Evolutionary conservation across 257 asterid species (phyloP), one percentile per base, ranked within the genome.

Genomic region (Fraxinus excelsior): DNA sequence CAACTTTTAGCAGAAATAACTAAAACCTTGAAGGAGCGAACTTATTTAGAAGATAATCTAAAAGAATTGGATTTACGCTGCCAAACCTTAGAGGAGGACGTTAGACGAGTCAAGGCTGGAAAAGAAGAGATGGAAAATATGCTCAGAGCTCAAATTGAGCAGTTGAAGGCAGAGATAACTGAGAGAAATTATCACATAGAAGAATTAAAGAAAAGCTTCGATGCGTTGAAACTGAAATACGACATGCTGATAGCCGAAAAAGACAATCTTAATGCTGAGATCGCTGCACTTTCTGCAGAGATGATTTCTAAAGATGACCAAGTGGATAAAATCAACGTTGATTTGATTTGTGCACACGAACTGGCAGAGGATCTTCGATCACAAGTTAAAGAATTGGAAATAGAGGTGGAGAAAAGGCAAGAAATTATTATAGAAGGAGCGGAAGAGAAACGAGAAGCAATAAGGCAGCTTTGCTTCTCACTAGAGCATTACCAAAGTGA

Each of bases 401-500:
- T 2, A 10, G 92, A 90, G 10, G 82, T 91, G 13, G 82, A 88
- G 76, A 85, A 79, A 74, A 89, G 90, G 72, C 79, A 80, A 34
- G 94, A 90, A 70, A 62, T 35, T 3, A 89, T 92, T 11, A 37
- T 76, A 53, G 91, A 92, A 87, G 94, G 94, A 35, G 97, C 91
- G 0, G 96, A 94, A 86, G 97, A 85, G 82, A 94, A 94, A 82
- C 83, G 97, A 13, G 96, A 94, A 71, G 98, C 96, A 5, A 94
- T 94, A 74, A 91, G 97, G 80, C 97, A 94, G 76, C 92, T 94
- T 7, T 91, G 95, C 80, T 71, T 91, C 83, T 92, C 97, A 14
- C 85, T 91, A 26, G 96, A 92, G 86, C 92, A 92, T 78, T 94
- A 94, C 23, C 86, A 96, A 32, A 83, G 82, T 1, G 97, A 84